Evolutionary conservation across 371 early-diverging fungal species (phyloP).

Genomic region (Sporodiniella umbellata): DNA sequence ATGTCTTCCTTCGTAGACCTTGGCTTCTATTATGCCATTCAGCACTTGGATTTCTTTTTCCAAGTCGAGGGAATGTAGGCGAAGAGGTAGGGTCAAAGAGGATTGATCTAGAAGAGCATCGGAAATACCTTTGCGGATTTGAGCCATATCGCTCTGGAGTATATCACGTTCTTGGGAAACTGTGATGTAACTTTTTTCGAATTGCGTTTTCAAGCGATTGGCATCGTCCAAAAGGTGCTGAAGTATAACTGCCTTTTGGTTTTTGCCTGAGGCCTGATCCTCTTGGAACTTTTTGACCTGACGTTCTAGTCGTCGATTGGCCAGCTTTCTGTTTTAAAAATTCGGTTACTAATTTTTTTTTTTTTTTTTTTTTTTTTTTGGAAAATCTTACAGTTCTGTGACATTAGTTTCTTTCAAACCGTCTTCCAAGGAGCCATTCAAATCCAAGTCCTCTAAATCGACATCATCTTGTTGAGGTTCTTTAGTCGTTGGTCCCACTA

Average conservation of each 20-base stretch:
- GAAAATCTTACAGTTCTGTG: constrained; percentile 39
- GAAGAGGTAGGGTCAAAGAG: constrained; percentile 30
- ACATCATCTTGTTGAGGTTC: too few species aligned
- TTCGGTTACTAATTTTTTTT: not conserved
- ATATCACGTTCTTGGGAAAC: constrained; percentile 67
- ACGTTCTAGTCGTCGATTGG: constrained; percentile 74
- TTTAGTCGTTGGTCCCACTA: too few species aligned
- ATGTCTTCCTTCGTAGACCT: constrained; percentile 39
- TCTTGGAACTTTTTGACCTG: constrained; percentile 64
- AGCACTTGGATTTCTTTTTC: constrained; percentile 43
- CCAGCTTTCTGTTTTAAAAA: constrained; percentile 37
- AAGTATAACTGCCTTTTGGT: constrained; percentile 56
- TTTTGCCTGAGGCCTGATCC: constrained; percentile 48
- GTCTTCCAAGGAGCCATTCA: constrained; percentile 39
- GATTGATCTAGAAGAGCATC: constrained; percentile 39
- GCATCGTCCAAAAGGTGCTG: constrained; percentile 74
- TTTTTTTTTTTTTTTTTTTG: not conserved
- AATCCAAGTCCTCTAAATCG: constrained; percentile 38
- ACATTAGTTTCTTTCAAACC: constrained; percentile 54
- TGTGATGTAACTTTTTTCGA: constrained; percentile 70
- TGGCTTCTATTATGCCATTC: constrained; percentile 30
- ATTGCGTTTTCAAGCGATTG: constrained; percentile 64
- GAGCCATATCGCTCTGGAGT: constrained; percentile 71
- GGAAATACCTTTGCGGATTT: constrained; percentile 52
- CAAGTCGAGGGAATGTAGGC: constrained; percentile 41